Percentiles rank a stretch among this genome's conserved stretches.
Conservation (phyloP, 805 yeast genomes). For the Nakazawaea anatomiae region DNA sequence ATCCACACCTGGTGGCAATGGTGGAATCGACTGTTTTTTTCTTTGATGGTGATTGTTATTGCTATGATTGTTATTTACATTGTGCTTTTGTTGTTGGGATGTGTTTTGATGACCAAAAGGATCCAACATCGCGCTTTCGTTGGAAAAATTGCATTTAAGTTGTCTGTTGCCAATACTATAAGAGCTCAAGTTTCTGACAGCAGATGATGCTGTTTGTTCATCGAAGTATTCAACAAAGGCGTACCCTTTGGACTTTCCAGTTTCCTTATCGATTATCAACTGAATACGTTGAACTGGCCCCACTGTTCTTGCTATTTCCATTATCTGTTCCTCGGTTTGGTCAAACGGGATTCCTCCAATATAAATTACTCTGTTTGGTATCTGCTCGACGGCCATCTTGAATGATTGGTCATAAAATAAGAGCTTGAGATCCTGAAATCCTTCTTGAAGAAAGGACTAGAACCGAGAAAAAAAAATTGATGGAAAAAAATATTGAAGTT, state of each 20-base stretch:
- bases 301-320: conserved; percentile 70
- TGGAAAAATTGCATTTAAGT: conserved; percentile 70
- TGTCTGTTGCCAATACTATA: conserved; percentile 67
- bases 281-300: conserved; percentile 80
- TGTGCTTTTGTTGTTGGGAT: neutral
- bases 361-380: conserved; percentile 47
- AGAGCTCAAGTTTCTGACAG: conserved; percentile 82
- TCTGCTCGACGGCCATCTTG: neutral
- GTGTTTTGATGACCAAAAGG: conserved; percentile 10
- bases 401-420: no score
- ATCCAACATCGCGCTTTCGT: conserved; percentile 33
- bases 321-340: conserved; percentile 89
- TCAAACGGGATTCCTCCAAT: conserved; percentile 90
- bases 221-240: conserved; percentile 84
- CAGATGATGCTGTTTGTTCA: conserved; percentile 81
- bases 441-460: no score
- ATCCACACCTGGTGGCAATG: conserved; percentile 50
- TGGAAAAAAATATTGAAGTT: no score
- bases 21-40: conserved; percentile 30
- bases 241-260: conserved; percentile 88
- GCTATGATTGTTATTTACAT: neutral
- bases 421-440: no score
- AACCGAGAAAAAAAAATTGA: neutral
- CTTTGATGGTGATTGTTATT: conserved; percentile 13
- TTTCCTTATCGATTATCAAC: conserved; percentile 78